A percentile compares a stretch with the other conserved stretches of the same genome.
Conservation (phyloP, 108 stramenopile species). For the Parietichytrium sp. region DNA sequence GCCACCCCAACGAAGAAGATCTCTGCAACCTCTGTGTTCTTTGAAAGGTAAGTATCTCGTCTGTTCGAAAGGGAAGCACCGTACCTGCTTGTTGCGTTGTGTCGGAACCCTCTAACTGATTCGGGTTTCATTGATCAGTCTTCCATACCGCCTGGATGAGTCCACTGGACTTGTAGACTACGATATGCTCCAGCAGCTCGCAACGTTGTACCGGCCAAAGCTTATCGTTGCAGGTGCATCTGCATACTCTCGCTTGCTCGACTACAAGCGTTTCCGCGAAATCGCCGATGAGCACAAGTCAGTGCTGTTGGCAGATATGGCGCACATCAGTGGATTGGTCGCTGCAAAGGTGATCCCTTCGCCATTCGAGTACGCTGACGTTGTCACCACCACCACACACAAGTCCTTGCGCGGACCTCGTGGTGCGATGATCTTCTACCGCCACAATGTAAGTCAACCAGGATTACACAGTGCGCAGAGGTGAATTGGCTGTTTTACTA, state of each 20-base stretch:
- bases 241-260: conserved; percentile 95
- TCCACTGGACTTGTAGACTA: conserved; percentile 92
- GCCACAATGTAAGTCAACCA: conserved; percentile 67
- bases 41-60: too few species aligned
- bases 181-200: conserved; percentile 91
- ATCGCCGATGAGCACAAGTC: conserved; percentile 89
- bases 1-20: conserved; percentile 95
- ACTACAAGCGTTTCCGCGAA: conserved; percentile 94
- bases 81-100: too few species aligned
- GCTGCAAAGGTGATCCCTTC: conserved; percentile 89
- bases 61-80: too few species aligned
- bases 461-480: neutral
- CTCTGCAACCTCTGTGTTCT: conserved; percentile 85
- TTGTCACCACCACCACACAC: conserved; percentile 99
- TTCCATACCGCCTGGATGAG: conserved; percentile 98
- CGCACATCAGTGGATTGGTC: conserved; percentile 97
- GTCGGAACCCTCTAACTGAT: too few species aligned
- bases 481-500: neutral
- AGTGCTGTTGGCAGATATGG: conserved; percentile 97
- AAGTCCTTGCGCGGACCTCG: conserved; percentile 98
- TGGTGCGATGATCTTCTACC: conserved; percentile 99
- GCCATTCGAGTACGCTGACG: conserved; percentile 95
- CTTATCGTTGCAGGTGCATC: conserved; percentile 97
- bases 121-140: too few species aligned
- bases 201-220: conserved; percentile 95